Conservation (phyloP, 2,329 filamentous ascomycete genomes). For the Ceratocystis cacaofunesta region DNA sequence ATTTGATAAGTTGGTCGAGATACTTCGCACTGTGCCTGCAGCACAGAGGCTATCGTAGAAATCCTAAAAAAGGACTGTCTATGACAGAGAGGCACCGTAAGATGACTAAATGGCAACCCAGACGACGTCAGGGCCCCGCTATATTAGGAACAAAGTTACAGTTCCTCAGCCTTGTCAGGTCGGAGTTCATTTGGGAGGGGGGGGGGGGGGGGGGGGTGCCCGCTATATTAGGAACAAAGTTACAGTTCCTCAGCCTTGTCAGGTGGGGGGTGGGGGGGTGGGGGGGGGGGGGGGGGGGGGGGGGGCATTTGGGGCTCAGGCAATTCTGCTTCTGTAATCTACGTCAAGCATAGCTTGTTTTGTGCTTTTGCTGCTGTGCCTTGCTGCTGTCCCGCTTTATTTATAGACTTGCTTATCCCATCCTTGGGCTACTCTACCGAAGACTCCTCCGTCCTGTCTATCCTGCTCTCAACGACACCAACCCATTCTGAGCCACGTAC, state of each 20-base stretch:
- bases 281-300: not conserved
- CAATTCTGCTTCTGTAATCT: not conserved
- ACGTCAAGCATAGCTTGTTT: not conserved
- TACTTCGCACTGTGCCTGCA: not conserved
- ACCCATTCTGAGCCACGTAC: not conserved
- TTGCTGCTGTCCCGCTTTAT: not conserved
- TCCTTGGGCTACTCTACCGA: not conserved
- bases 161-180: not conserved
- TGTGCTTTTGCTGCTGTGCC: not conserved
- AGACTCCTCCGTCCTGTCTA: not conserved
- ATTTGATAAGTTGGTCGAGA: not conserved
- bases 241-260: not conserved
- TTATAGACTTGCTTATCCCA: not conserved
- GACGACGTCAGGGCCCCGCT: conserved; percentile 1
- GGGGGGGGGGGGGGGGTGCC: not conserved
- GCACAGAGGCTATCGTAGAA: not conserved
- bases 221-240: not conserved
- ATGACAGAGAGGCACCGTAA: not conserved
- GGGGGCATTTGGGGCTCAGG: not conserved
- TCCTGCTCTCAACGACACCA: not conserved
- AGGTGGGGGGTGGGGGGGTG: not conserved
- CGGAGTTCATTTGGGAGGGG: not conserved
- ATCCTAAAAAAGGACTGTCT: not conserved
- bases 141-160: not conserved
- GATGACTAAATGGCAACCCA: not conserved